These are phyloP conservation scores for Ustilago trichophora DNA, from an alignment of 1,284 basidiomycete genomes.

Conservation along the genomic window DNA sequence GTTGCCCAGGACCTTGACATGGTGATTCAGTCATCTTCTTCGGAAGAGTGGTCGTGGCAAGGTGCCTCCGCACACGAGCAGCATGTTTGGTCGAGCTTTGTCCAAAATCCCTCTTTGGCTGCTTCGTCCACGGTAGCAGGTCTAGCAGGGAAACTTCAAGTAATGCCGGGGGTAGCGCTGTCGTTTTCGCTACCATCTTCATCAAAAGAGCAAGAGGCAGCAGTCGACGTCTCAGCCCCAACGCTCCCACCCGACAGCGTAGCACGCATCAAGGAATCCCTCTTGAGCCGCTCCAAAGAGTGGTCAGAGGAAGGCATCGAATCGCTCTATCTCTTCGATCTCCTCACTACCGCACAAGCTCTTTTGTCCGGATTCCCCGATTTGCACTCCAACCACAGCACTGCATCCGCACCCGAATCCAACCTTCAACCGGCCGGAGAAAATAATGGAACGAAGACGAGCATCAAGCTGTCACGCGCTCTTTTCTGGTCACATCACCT, in stretches of 20 bases:
- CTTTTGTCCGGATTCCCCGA: conserved; percentile 10
- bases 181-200: conserved; percentile 13
- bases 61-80: conserved; percentile 4
- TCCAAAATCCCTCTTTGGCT: conserved; percentile 2
- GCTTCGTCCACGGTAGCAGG: not conserved
- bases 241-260: not conserved
- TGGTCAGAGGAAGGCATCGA: conserved; percentile 32
- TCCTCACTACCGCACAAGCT: conserved; percentile 30
- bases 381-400: not conserved
- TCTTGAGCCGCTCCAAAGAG: conserved; percentile 4
- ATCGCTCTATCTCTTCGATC: conserved; percentile 39
- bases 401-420: not conserved
- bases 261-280: conserved; percentile 2
- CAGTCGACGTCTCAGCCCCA: conserved; percentile 35
- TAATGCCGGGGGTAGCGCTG: not conserved
- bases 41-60: conserved; percentile 28
- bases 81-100: conserved; percentile 4
- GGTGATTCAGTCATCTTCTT: conserved; percentile 34
- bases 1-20: conserved; percentile 41
- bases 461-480: conserved; percentile 25
- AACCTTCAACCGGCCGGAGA: no score
- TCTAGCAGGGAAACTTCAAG: conserved; percentile 8
- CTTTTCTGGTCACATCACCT: conserved; percentile 51
- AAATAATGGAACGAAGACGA: no score
- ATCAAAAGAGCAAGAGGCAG: not conserved